Conservation (phyloP, 148 eudicot genomes). For the Limonium bicolor region DNA sequence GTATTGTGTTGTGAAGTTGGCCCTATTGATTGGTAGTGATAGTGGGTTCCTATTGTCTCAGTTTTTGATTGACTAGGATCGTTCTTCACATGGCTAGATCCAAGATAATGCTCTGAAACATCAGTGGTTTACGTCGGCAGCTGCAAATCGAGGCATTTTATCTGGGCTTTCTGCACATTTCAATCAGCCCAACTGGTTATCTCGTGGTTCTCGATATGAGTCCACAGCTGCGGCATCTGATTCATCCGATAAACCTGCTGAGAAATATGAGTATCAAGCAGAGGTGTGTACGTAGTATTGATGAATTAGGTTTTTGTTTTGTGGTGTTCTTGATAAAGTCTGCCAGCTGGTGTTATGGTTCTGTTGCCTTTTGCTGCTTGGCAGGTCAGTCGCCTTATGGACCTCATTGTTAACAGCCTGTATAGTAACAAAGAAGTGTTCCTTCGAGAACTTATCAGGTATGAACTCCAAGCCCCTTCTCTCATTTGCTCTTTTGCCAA, state of each 20-base stretch:
- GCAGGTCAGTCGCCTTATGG: constrained; percentile 98
- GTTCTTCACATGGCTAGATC: too few relatives aligned
- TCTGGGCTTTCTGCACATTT: constrained; percentile 11
- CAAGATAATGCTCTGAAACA: constrained; percentile 18
- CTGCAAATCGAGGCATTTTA: constrained; percentile 12
- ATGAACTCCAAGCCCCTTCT: constrained; percentile 3
- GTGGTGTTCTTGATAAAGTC: too few relatives aligned
- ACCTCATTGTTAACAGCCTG: constrained; percentile 91
- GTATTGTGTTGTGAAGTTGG: too few relatives aligned
- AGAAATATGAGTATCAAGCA: constrained; percentile 92
- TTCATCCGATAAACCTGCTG: constrained; percentile 40
- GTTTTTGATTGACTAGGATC: too few relatives aligned
- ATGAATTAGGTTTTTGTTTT: background rate
- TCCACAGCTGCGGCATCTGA: constrained; percentile 75
- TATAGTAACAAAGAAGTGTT: constrained; percentile 98
- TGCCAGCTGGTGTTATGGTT: background rate
- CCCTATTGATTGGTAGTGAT: too few relatives aligned
- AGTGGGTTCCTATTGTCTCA: too few relatives aligned
- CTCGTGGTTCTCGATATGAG: constrained; percentile 30
- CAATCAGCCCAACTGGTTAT: constrained; percentile 15
- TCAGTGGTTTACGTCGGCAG: constrained; percentile 33
- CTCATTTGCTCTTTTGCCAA: too few relatives aligned
- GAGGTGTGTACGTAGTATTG: constrained; percentile 34
- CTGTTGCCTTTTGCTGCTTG: constrained; percentile 7
- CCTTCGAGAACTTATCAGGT: constrained; percentile 93